phyloP scores from a whole-genome alignment of 345 rosid genomes.

The Carallia brachiata region DNA sequence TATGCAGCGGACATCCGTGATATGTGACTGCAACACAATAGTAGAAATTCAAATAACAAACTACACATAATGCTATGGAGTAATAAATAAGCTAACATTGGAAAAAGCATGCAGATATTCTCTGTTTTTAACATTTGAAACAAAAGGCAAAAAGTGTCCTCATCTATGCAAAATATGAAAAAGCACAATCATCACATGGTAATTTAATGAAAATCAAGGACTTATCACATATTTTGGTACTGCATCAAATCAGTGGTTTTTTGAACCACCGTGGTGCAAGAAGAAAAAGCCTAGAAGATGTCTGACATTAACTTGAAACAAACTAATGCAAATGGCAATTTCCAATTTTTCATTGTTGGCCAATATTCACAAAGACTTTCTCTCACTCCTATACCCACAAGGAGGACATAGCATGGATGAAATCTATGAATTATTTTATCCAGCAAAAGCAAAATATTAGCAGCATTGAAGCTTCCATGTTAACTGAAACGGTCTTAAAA shows the following conservation, averaged over 20 bases:
- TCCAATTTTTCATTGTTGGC: no score
- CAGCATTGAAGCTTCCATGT: no score
- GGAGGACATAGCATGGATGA: no score
- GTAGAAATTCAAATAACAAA: not conserved
- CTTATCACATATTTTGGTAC: not conserved
- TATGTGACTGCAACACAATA: slow-evolving; percentile 60
- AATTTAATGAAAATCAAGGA: not conserved
- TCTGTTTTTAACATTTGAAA: not conserved
- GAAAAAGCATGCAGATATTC: not conserved
- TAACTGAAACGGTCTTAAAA: no score
- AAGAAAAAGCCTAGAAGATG: no score
- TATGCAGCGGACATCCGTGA: slow-evolving; percentile 70
- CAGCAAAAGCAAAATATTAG: no score
- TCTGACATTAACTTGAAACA: no score
- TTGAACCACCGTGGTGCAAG: no score
- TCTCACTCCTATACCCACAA: no score
- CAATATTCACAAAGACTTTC: no score
- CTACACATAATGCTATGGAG: not conserved
- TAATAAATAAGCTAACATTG: not conserved
- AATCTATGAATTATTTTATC: no score
- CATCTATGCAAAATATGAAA: not conserved
- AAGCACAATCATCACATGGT: not conserved
- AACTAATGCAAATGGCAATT: no score
- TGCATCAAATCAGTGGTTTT: not conserved
- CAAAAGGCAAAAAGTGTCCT: not conserved